Evolutionary conservation across 208 protist genomes (phyloP), one percentile per base, ranked within the genome.

Genomic region (Tetramitus jugosus): DNA sequence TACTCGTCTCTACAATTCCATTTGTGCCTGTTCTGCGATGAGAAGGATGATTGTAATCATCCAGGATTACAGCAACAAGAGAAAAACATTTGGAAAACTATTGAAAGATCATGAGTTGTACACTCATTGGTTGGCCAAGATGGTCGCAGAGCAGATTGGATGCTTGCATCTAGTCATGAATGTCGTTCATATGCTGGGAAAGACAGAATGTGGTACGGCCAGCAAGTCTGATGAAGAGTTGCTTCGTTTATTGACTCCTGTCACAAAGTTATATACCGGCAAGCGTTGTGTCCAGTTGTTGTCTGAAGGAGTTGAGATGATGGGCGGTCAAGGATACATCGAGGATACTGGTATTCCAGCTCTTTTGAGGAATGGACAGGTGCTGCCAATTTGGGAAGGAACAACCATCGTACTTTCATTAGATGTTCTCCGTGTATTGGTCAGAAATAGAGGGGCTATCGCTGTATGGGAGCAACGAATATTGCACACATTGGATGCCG

Each of bases 301-400:
- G 23, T 69, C 46, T n/a, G 79, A 84, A 33, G 76, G n/a, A 31
- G 64, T 84, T 3, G 82, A 84, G 56, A 72, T 35, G 43, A 46
- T 84, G 0, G 82, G 82, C 56, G 82, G 82, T 20, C 53, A 65
- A 31, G 82, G 82, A 20, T 84, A 83, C 69, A 84, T 83, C 65
- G 82, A 84, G 17, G 79, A 82, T 65, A 76, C 76, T 7, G 74
- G 74, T 62, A 76, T 84, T 14, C 82, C 82, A 60, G 37, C 42
- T 56, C 31, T 83, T 2, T 77, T 80, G 3, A 65, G 82, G 49
- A 74, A 84, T 77, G 60, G 75, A n/a, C 82, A 84, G 43, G 82
- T 84, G 0, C 69, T 71, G 0, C 52, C 67, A 8, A 83, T 84
- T 65, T 84, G 82, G 82, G 82, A 84, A 61, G 82, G 82, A 40